A percentile compares a stretch with the other conserved stretches of the same genome.
These are phyloP conservation scores for Calcarisporium arbuscula DNA, from an alignment of 2,329 filamentous ascomycete species.

Conservation along the genomic window DNA sequence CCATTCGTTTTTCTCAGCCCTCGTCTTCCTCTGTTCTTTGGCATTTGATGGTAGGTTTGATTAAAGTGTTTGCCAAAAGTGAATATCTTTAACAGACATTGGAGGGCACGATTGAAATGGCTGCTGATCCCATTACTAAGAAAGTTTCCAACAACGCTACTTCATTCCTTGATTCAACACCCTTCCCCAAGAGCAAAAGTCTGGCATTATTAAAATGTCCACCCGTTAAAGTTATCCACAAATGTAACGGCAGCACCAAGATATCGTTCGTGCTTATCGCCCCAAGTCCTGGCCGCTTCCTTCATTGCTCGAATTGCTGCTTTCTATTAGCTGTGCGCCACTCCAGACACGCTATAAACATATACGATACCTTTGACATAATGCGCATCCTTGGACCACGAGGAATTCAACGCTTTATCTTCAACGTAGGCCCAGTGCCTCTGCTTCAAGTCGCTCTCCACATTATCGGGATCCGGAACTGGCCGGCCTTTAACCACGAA, in stretches of 20 bases:
- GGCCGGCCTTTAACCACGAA: slow-evolving; percentile 75
- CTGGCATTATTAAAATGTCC: slow-evolving; percentile 49
- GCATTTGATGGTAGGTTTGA: too few relatives aligned
- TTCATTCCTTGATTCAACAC: too few relatives aligned
- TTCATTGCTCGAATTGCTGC: slow-evolving; percentile 65
- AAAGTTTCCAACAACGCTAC: too few relatives aligned
- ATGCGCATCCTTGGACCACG: slow-evolving; percentile 67
- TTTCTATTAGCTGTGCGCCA: slow-evolving; percentile 4
- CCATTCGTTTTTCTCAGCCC: too few relatives aligned
- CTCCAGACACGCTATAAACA: neutral
- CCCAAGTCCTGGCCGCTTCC: slow-evolving; percentile 69
- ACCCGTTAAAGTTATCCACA: slow-evolving; percentile 66
- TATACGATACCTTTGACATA: slow-evolving; percentile 67
- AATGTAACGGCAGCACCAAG: slow-evolving; percentile 65
- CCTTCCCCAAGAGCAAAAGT: too few relatives aligned
- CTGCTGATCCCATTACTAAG: too few relatives aligned
- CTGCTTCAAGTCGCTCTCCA: slow-evolving; percentile 52
- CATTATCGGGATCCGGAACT: slow-evolving; percentile 57
- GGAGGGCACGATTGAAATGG: slow-evolving; percentile 7
- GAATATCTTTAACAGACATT: too few relatives aligned
- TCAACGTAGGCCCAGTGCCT: slow-evolving; percentile 74
- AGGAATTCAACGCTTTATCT: slow-evolving; percentile 61
- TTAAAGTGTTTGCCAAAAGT: too few relatives aligned
- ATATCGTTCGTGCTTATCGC: slow-evolving; percentile 59
- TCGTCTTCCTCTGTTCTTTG: too few relatives aligned